Base-by-base conservation (phyloP, 495 filamentous ascomycete species). In the Penicillium coprophilum region DNA sequence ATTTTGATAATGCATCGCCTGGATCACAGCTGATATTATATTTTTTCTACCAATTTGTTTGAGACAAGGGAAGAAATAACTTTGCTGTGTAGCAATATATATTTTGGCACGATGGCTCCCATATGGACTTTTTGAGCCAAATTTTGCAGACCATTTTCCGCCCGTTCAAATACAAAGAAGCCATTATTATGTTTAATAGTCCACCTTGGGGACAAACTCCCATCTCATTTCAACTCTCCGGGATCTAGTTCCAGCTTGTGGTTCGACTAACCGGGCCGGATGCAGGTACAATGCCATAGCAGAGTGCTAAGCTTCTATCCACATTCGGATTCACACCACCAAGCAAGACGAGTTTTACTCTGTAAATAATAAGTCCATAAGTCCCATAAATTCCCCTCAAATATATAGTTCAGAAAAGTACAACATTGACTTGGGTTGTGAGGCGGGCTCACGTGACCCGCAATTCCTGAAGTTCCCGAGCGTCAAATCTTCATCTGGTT, bases 381-480 rank as follows among this genome's bases (percentile, higher is more conserved):
- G n/a, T n/a, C 6, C 7, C 34, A 2, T 4, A n/a, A 8, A 38
- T 9, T 17, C 4, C 4, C 1, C 17, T 1, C 20, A 23, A 23
- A 13, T 23, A 0, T 43, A 43, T 43, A 20, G 8, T 43, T 13
- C 19, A 23, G 15, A 38, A 46, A 27, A 24, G 44, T 9, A 11
- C 6, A 38, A 44, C 52, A 54, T 55, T 46, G 46, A 52, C 58
- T 24, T 9, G 11, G 21, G 31, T 24, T 40, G 1, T 53, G 58
- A 41, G 38, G 17, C 9, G 17, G 17, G 4, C 28, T 63, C 63
- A 67, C 66, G 63, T 69, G 66, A 69, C 51, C 57, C 2, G 21
- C 19, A 27, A 73, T 74, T 68, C 74, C 74, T 75, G 71, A 77
- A 73, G 64, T 73, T 77, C 69, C 74, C 71, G 72, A 76, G 58